Base-by-base conservation (phyloP, 441 rosid species). In the Bocquillonia castaneifolia region DNA sequence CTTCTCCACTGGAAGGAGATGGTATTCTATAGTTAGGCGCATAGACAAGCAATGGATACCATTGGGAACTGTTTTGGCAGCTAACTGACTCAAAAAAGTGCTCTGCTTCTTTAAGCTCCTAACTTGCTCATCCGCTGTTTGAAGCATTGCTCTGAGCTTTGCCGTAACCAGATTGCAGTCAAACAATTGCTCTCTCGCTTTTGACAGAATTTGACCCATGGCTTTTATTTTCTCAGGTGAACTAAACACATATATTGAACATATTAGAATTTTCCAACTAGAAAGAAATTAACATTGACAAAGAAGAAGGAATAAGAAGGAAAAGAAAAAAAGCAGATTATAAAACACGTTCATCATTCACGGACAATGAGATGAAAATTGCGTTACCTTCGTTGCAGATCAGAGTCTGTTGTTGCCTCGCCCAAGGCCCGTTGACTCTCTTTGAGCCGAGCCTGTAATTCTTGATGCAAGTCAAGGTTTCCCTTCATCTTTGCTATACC, bases 111-210 rank as follows among this genome's bases (percentile, higher is more conserved):
- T 94, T 72, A 92, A 88, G 78, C 94, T 88, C 85, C 99, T 83
- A 44, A 94, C 99, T 86, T 90, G 89, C 76, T 92, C 99, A 63
- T 94, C 99, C 18, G 98, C 96, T 8, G 89, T 83, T 82, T 88
- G 97, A 80, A 94, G 97, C 96, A 94, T 92, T 56, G 98, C 99
- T 75, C 99, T 86, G 63, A 94, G 93, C 86, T 87, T 89, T 79
- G 90, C 97, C 20, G 94, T 92, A 58, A 94, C 94, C 75, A 87
- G 75, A 66, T 88, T 90, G 85, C 99, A 94, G 76, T 94, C 98
- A 70, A 90, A 94, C 72, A 94, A 71, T 77, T 90, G 85, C 71
- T 81, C 91, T 78, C 84, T 85, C 47, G 93, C 96, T 82, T 86
- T 90, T 47, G 94, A 76, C 73, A 94, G 77, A 71, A 81, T 88